Conservation (phyloP, 305 asterid genomes). For the Fraxinus ornus region DNA sequence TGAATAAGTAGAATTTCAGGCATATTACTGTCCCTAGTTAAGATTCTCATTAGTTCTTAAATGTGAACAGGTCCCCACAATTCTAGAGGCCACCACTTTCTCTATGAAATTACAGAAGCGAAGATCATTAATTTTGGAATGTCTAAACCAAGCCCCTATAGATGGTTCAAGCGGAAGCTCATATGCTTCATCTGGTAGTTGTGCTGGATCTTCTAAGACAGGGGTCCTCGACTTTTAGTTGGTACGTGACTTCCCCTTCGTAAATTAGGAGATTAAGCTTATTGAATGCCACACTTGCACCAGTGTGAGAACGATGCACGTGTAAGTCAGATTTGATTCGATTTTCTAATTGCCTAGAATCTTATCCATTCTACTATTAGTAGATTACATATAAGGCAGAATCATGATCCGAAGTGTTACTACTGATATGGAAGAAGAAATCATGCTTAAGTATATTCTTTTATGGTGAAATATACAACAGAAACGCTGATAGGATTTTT, state of each 20-base stretch:
- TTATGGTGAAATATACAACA: neutral
- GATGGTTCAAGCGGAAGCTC: constrained; percentile 87
- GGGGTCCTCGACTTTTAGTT: constrained; percentile 74
- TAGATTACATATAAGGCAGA: neutral
- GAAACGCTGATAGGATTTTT: neutral
- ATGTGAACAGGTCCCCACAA: constrained; percentile 62
- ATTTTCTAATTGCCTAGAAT: neutral
- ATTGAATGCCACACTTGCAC: neutral
- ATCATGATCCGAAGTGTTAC: neutral
- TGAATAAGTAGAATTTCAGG: neutral
- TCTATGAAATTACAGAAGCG: constrained; percentile 79
- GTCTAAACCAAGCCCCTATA: constrained; percentile 91
- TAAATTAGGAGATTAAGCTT: neutral
- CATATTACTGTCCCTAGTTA: neutral
- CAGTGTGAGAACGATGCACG: neutral
- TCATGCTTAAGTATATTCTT: neutral
- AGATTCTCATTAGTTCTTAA: neutral
- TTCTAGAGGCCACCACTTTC: constrained; percentile 74
- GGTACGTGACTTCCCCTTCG: neutral
- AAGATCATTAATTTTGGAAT: constrained; percentile 60
- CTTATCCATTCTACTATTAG: neutral
- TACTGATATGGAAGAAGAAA: neutral
- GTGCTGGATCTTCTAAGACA: constrained; percentile 69
- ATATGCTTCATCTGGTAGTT: constrained; percentile 66
- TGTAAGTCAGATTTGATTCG: neutral